These are phyloP conservation scores for Claviceps cyperi DNA, from an alignment of 2,329 filamentous ascomycete species.

Conservation along the genomic window DNA sequence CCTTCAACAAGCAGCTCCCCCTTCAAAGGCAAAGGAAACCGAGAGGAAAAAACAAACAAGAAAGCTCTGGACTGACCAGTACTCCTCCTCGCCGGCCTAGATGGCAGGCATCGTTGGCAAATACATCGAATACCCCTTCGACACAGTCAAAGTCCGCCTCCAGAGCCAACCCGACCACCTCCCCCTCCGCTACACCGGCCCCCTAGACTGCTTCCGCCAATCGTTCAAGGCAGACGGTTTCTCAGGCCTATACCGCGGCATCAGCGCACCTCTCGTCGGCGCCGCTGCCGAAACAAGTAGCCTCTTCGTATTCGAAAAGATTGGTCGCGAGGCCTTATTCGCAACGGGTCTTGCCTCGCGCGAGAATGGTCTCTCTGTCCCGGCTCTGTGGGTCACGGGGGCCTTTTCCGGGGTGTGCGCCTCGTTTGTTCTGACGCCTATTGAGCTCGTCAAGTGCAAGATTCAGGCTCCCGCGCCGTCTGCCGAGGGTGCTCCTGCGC, in stretches of 20 bases:
- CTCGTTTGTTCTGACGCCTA: constrained; percentile 79
- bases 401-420: constrained; percentile 81
- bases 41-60: too few relatives aligned
- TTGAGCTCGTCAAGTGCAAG: constrained; percentile 96
- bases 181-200: constrained; percentile 70
- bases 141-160: constrained; percentile 92
- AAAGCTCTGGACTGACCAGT: neutral
- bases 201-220: constrained; percentile 85
- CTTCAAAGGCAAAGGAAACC: too few relatives aligned
- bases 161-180: constrained; percentile 86
- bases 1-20: too few relatives aligned
- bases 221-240: constrained; percentile 70
- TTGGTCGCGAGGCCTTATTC: constrained; percentile 54
- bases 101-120: constrained; percentile 79
- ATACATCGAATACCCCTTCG: constrained; percentile 96
- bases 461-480: constrained; percentile 61
- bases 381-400: constrained; percentile 63
- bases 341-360: constrained; percentile 31
- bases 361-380: constrained; percentile 53
- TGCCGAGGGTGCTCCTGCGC: constrained; percentile 21
- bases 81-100: constrained; percentile 25
- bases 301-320: constrained; percentile 80
- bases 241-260: constrained; percentile 73
- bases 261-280: constrained; percentile 78
- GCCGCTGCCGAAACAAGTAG: constrained; percentile 87